Conservation (phyloP, 108 stramenopile species). For the Phaeodactylum tricornutum region DNA sequence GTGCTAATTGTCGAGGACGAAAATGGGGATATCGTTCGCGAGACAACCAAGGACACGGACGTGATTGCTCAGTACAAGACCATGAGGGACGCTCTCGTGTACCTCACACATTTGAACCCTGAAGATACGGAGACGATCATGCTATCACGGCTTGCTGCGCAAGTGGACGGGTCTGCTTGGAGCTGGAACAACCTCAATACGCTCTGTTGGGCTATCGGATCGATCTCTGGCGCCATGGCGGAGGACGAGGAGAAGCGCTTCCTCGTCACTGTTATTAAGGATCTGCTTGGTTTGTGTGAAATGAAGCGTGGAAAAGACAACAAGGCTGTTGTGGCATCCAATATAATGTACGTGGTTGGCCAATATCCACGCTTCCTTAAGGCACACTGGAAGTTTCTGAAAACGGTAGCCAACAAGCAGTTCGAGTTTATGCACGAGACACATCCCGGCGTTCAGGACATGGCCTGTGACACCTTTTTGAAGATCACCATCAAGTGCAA, state of each 20-base stretch:
- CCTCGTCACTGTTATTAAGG: constrained; percentile 98
- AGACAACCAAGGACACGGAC: constrained; percentile 96
- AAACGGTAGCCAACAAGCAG: constrained; percentile 99
- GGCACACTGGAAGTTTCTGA: constrained; percentile 99
- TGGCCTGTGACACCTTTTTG: constrained; percentile 99
- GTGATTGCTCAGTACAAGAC: constrained; percentile 99
- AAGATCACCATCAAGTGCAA: constrained; percentile 99
- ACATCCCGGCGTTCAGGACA: constrained; percentile 99
- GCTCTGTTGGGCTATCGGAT: constrained; percentile 99
- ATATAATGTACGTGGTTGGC: constrained; percentile 99
- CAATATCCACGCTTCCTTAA: constrained; percentile 99
- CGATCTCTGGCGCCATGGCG: constrained; percentile 97
- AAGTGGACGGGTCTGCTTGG: constrained; percentile 88
- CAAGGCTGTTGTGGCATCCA: constrained; percentile 97
- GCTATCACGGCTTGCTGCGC: constrained; percentile 93
- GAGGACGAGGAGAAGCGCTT: constrained; percentile 99
- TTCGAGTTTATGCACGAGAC: constrained; percentile 99
- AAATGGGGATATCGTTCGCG: constrained; percentile 95
- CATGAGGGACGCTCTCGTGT: constrained; percentile 96
- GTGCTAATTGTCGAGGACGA: constrained; percentile 99
- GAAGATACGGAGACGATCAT: constrained; percentile 98
- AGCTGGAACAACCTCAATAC: constrained; percentile 94
- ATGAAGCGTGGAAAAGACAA: constrained; percentile 97
- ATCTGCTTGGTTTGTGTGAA: constrained; percentile 93
- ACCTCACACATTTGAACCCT: constrained; percentile 96